These are phyloP conservation scores for Prasinococcaceae sp. DNA, from an alignment of 139 green algal species.

Conservation along the genomic window DNA sequence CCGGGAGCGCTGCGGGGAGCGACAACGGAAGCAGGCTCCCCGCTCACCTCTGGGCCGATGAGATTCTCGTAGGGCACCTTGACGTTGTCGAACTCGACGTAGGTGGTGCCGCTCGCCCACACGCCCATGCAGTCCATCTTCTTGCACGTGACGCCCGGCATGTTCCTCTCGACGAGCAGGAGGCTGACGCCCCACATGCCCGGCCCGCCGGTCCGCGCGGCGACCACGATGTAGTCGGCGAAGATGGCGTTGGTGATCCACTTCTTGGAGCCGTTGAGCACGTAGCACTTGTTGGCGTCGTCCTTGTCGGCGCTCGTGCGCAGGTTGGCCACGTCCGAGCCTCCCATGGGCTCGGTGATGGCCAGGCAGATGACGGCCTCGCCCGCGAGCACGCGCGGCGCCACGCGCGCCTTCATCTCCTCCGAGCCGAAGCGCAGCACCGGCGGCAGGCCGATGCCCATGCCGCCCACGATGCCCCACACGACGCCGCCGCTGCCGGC, in stretches of 20 bases:
- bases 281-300: slow-evolving; percentile 11
- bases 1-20: no score
- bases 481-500: slow-evolving; percentile 21
- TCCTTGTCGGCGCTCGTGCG: slow-evolving; percentile 14
- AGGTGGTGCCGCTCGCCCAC: slow-evolving; percentile 19
- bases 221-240: slow-evolving; percentile 28
- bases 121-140: slow-evolving; percentile 30
- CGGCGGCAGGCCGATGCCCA: slow-evolving; percentile 26
- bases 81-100: slow-evolving; percentile 25
- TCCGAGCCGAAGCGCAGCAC: slow-evolving; percentile 20
- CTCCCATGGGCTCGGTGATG: slow-evolving; percentile 25
- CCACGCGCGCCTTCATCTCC: slow-evolving; percentile 6
- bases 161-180: slow-evolving; percentile 21
- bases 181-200: slow-evolving; percentile 24
- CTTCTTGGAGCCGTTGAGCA: slow-evolving; percentile 28
- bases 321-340: slow-evolving; percentile 26
- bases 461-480: slow-evolving; percentile 19
- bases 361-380: slow-evolving; percentile 21
- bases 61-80: slow-evolving; percentile 24
- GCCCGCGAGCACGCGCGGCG: neutral
- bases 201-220: slow-evolving; percentile 23
- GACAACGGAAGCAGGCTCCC: no score
- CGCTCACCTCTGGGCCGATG: slow-evolving; percentile 22
- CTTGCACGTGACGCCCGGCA: slow-evolving; percentile 16
- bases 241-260: slow-evolving; percentile 30